These are phyloP conservation scores for Pseudopithomyces maydicus DNA, from an alignment of 2,329 filamentous ascomycete genomes.

Conservation along the genomic window DNA sequence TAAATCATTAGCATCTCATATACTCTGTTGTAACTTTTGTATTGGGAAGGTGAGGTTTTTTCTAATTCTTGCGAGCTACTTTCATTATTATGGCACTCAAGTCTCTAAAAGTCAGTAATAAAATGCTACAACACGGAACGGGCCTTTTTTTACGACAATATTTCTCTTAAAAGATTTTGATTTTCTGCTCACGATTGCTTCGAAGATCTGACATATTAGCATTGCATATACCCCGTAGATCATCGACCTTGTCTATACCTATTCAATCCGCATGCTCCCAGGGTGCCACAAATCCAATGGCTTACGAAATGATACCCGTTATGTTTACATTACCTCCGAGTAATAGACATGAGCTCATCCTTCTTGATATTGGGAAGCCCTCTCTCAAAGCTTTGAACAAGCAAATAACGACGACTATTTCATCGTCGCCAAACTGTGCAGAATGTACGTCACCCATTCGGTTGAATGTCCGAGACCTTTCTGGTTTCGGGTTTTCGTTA, in stretches of 20 bases:
- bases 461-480: neutral
- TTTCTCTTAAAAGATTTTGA: too few relatives aligned
- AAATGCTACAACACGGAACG: too few relatives aligned
- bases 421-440: conserved; percentile 32
- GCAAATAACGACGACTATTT: conserved; percentile 31
- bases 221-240: neutral
- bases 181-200: neutral
- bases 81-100: too few relatives aligned
- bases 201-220: neutral
- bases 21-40: neutral
- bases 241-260: neutral
- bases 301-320: conserved; percentile 24
- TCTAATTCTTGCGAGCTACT: too few relatives aligned
- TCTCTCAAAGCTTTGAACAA: conserved; percentile 39
- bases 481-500: neutral
- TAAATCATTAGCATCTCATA: too few relatives aligned
- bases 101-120: too few relatives aligned
- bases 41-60: neutral
- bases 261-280: neutral
- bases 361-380: conserved; percentile 27
- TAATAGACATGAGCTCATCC: conserved; percentile 40
- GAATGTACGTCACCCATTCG: conserved; percentile 27
- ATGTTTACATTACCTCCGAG: conserved; percentile 42
- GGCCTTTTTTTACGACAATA: too few relatives aligned
- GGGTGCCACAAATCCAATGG: neutral